Percentiles rank a stretch among this genome's conserved stretches.
These are phyloP conservation scores for Peronospora farinosa DNA, from an alignment of 352 stramenopile genomes.

Conservation along the genomic window DNA sequence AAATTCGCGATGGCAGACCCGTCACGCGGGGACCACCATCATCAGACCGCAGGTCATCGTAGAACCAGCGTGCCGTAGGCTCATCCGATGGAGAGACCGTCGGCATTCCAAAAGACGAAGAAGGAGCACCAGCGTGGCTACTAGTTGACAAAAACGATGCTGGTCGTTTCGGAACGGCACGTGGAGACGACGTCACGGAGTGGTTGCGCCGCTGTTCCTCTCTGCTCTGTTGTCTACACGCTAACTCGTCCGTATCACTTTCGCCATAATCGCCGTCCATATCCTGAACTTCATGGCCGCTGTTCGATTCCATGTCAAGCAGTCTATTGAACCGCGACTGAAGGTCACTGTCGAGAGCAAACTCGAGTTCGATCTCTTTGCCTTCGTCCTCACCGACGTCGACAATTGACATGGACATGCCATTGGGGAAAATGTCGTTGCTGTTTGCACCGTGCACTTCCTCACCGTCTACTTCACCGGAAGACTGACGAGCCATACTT, in stretches of 20 bases:
- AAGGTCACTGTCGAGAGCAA: slow-evolving; percentile 63
- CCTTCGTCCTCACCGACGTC: slow-evolving; percentile 56
- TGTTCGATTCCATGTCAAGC: slow-evolving; percentile 57
- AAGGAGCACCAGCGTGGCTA: slow-evolving; percentile 34
- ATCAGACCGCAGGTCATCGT: slow-evolving; percentile 45
- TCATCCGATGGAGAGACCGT: slow-evolving; percentile 61
- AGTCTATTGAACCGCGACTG: slow-evolving; percentile 66
- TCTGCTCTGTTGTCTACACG: slow-evolving; percentile 1
- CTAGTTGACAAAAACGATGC: slow-evolving; percentile 58
- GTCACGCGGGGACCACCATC: slow-evolving; percentile 27
- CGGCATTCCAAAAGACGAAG: slow-evolving; percentile 37
- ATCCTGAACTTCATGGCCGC: slow-evolving; percentile 28
- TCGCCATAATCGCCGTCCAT: slow-evolving; percentile 31
- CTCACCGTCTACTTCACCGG: slow-evolving; percentile 16
- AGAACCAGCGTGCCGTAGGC: slow-evolving; percentile 74
- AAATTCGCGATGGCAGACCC: slow-evolving; percentile 68
- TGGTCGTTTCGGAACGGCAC: slow-evolving; percentile 37
- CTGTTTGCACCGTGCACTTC: slow-evolving; percentile 9
- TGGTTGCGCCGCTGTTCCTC: slow-evolving; percentile 4
- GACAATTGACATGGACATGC: slow-evolving; percentile 81
- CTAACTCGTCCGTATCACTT: slow-evolving; percentile 2
- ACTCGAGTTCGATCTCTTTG: slow-evolving; percentile 82
- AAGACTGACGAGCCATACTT: slow-evolving; percentile 20
- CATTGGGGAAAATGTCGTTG: slow-evolving; percentile 30
- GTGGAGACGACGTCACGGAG: slow-evolving; percentile 38